Evolutionary conservation across 2,329 filamentous ascomycete species (phyloP), one percentile per base, ranked within the genome.

Genomic region (Fusarium sp.): DNA sequence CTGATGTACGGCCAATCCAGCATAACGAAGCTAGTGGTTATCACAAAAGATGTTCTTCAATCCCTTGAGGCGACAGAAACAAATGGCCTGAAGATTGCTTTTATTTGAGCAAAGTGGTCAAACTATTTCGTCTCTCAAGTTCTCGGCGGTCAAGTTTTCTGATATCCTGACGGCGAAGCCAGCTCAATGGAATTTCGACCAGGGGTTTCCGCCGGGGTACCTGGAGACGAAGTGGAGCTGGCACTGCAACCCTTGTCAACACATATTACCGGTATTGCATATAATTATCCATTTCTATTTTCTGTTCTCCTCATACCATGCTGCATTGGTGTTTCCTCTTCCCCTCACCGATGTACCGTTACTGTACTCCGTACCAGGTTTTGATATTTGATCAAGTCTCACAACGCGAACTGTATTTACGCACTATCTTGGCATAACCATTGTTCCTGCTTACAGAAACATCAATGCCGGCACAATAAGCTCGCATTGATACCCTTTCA

Each of bases 281-380:
- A 56, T 48, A 63, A 47, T 57, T 58, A 58, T 43, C 58, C 41
- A 54, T 41, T 29, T 12, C 27, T 54, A 45, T 32, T 45, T 52
- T 38, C 41, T 27, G 22, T 44, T 56, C 48, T 55, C 58, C 54
- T 59, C 44, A 43, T 63, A 55, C 71, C 62, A 74, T 62, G 57
- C 67, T 73, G 34, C 47, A 64, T 74, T 72, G 62, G 68, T 70
- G 60, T 62, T 55, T 71, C 46, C 59, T 43, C 48, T 58, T 57
- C 55, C 41, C 30, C 34, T 70, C 63, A 69, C 68, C 67, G 63
- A 65, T 48, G 54, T 16, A 45, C 27, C n/a, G 38, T 11, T 38
- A 12, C 34, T 38, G 18, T 38, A n/a, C 34, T 38, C 34, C 10
- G 18, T 45, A 45, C 24, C 47, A 54, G 58, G 54, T 55, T 64